Evolutionary conservation across 2,329 filamentous ascomycete genomes (phyloP).

Genomic region (Fusarium sp.): DNA sequence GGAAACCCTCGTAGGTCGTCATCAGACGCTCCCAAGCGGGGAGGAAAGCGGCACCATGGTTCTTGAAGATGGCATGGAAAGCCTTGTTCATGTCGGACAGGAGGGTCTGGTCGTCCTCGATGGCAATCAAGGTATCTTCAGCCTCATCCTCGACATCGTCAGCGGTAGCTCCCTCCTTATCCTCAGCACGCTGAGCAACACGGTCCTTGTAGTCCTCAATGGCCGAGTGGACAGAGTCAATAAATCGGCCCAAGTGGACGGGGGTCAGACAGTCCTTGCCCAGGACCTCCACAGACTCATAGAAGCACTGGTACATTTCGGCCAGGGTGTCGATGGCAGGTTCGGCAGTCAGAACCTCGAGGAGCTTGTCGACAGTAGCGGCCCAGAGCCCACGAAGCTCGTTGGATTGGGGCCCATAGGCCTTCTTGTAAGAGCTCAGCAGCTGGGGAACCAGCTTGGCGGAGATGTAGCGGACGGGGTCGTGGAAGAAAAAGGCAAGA

Average conservation of each 20-base stretch:
- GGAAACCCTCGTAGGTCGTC: conserved; percentile 86
- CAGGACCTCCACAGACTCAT: conserved; percentile 95
- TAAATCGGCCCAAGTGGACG: conserved; percentile 87
- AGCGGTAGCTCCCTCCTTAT: conserved; percentile 76
- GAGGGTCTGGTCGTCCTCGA: conserved; percentile 96
- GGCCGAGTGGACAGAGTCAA: conserved; percentile 85
- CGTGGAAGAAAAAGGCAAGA: conserved; percentile 98
- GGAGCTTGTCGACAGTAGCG: conserved; percentile 86
- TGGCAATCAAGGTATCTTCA: conserved; percentile 87
- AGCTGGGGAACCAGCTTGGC: conserved; percentile 95
- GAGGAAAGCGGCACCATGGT: conserved; percentile 87
- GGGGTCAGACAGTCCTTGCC: conserved; percentile 84
- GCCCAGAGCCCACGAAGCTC: conserved; percentile 87
- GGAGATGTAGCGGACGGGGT: conserved; percentile 93
- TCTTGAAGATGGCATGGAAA: conserved; percentile 99
- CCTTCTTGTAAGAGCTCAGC: conserved; percentile 93
- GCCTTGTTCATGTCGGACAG: conserved; percentile 99
- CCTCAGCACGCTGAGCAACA: conserved; percentile 84
- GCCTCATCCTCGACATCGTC: conserved; percentile 92
- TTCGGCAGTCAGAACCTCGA: conserved; percentile 93
- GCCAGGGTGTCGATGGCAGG: conserved; percentile 95
- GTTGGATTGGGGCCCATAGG: conserved; percentile 82
- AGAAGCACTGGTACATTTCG: conserved; percentile 99
- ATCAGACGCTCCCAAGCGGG: conserved; percentile 89
- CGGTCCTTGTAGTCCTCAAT: conserved; percentile 94